Evolutionary conservation across 257 asterid species (phyloP), one percentile per base, ranked within the genome.

Genomic region (Solanum neorickii): DNA sequence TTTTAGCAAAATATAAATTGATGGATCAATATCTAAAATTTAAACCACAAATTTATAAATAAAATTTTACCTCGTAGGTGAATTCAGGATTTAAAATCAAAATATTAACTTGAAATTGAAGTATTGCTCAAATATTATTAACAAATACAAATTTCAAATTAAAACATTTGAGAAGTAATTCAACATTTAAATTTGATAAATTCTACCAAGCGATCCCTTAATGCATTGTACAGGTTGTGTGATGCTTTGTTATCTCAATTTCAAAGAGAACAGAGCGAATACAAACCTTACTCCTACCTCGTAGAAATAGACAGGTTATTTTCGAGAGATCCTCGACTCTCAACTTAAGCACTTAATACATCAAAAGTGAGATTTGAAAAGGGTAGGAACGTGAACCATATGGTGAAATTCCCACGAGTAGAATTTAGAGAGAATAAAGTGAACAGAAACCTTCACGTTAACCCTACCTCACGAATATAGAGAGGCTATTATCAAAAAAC

Each of bases 381-480:
- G 5, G 25, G 5, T 20, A 59, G 20, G 25, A 12, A 59, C 12
- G 5, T 11, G 1, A 20, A 59, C 5, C 66, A 3, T 20, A 0
- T 20, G 25, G 13, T 21, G 68, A 8, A 21, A 60, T 60, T 60
- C 1, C 12, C 70, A 23, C 73, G 0, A 66, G 10, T 66, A 1
- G 20, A 12, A 2, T 12, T 29, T 12, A 1, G 2, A 25, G 0
- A 66, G 18, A 0, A 29, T 25, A 66, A 0, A 66, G 35, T 25
- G 2, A 5, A 25, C 5, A 29, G 0, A 25, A 0, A 12, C 35
- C 33, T n/a, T 25, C 12, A 23, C 11, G 4, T 16, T 52, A 52
- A 7, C 18, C 72, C 31, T 65, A 62, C 73, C 73, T 5, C 37
- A 25, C 3, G 18, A 3, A n/a, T 4, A 65, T n/a, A 5, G 33